Percentiles rank a stretch among this genome's conserved stretches.
phyloP scores from a whole-genome alignment of 768 basidiomycete species.

The Psilocybe tampanensis region DNA sequence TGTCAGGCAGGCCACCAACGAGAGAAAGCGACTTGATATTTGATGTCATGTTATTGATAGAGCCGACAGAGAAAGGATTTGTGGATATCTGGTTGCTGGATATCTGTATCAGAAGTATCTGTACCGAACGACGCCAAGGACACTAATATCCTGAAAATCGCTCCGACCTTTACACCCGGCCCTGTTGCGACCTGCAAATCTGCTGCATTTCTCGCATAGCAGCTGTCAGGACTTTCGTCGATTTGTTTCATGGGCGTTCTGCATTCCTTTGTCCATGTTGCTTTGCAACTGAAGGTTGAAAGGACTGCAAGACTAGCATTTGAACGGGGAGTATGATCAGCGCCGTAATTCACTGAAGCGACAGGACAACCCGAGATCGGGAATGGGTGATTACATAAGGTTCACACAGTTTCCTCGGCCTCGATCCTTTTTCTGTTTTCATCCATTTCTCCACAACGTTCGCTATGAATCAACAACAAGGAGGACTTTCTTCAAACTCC shows the following conservation, averaged over 20 bases:
- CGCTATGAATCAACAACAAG: slow-evolving; percentile 22
- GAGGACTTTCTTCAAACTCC: slow-evolving; percentile 11
- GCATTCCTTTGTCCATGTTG: slow-evolving; percentile 7
- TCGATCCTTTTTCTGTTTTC: background rate
- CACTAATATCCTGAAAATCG: background rate
- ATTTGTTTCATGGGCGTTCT: slow-evolving; percentile 4
- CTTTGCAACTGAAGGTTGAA: slow-evolving; percentile 8
- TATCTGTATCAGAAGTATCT: slow-evolving; percentile 10
- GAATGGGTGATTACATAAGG: slow-evolving; percentile 4
- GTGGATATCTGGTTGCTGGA: slow-evolving; percentile 11
- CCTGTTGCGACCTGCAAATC: slow-evolving; percentile 1
- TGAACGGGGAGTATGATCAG: background rate
- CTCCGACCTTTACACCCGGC: background rate
- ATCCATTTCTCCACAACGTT: slow-evolving; percentile 3
- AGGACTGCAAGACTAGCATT: background rate
- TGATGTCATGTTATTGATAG: slow-evolving; percentile 12
- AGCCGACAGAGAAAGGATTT: background rate
- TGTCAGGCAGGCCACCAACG: slow-evolving; percentile 15
- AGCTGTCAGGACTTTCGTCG: slow-evolving; percentile 12
- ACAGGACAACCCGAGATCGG: background rate
- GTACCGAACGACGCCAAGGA: slow-evolving; percentile 12
- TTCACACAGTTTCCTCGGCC: background rate
- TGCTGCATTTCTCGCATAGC: slow-evolving; percentile 8
- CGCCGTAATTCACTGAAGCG: background rate
- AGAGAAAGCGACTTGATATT: slow-evolving; percentile 8